Evolutionary conservation across 2,329 filamentous ascomycete species (phyloP), one percentile per base, ranked within the genome.

Genomic region (Aureobasidium sp.): DNA sequence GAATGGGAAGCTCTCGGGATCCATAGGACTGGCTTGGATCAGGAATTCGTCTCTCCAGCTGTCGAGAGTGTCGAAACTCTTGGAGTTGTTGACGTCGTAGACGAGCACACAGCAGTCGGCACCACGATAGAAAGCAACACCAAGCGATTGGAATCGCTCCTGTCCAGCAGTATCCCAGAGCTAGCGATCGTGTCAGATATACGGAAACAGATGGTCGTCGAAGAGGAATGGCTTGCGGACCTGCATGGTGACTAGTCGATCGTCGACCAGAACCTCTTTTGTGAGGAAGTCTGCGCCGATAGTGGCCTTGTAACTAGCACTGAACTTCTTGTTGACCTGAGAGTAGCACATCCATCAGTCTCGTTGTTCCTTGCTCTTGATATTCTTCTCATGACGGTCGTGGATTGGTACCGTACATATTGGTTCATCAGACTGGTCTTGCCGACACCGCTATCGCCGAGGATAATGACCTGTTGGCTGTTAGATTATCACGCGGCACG

Each of bases 371-470:
- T 47, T 34, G 36, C 46, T 52, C 29, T 59, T 57, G 17, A 32
- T 36, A 17, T n/a, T 29, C 15, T 48, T 17, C 29, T 48, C 32
- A 34, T 10, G 1, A 20, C 24, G 15, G 12, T 60, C 57, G 57
- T 32, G 48, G 46, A 57, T 64, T 36, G 59, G 6, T 52, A 63
- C 71, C 89, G 76, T 86, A 97, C 94, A 90, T 97, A 99, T 97
- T 99, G 94, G 81, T 99, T 99, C 94, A 99, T 99, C 85, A 99
- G 87, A 78, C 92, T 97, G 65, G 94, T 99, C 84, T 99, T 99
- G 76, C 94, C 94, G 66, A 99, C 94, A 79, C 94, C 94, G 78
- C 93, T 97, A 78, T 99, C 94, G 71, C 94, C 94, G 70, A 99
- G 87, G 79, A 99, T 97, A 73, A 99, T 99, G 73, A 99, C 92